Conservation (phyloP, 306 rosid species). For the Sindora glabra region DNA sequence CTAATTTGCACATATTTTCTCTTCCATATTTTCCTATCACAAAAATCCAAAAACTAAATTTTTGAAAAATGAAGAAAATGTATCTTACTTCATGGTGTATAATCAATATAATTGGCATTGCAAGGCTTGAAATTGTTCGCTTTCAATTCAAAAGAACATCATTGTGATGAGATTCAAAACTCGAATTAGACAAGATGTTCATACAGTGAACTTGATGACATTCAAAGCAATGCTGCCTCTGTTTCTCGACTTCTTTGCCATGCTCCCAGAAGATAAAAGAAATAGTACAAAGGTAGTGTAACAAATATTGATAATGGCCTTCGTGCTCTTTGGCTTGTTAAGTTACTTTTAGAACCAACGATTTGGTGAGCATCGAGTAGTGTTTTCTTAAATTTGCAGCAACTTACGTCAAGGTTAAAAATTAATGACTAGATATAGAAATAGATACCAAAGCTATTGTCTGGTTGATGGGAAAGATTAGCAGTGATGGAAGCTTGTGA, state of each 20-base stretch:
- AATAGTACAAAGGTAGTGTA: conserved; percentile 69
- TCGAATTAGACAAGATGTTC: conserved; percentile 25
- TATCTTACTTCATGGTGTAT: conserved; percentile 93
- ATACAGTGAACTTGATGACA: conserved; percentile 56
- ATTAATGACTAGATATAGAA: not conserved
- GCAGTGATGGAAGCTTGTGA: no score
- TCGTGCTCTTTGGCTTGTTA: conserved; percentile 46
- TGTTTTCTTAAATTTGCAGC: conserved; percentile 22
- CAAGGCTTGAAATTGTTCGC: conserved; percentile 49
- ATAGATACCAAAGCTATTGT: no score
- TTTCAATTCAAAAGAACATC: conserved; percentile 23
- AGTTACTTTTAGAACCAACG: conserved; percentile 62
- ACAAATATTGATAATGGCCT: conserved; percentile 68
- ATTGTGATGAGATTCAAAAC: conserved; percentile 32
- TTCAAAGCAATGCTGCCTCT: conserved; percentile 61
- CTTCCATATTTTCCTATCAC: no score
- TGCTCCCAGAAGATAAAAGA: conserved; percentile 93
- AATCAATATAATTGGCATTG: conserved; percentile 45
- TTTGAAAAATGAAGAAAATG: no score
- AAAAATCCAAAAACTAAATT: no score
- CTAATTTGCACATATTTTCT: no score
- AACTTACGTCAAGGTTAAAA: conserved; percentile 2
- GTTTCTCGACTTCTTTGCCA: conserved; percentile 88
- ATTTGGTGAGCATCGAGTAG: conserved; percentile 2
- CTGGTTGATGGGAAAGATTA: no score